Evolutionary conservation across 352 stramenopile species (phyloP).

Genomic region (Phytophthora niederhauseri): DNA sequence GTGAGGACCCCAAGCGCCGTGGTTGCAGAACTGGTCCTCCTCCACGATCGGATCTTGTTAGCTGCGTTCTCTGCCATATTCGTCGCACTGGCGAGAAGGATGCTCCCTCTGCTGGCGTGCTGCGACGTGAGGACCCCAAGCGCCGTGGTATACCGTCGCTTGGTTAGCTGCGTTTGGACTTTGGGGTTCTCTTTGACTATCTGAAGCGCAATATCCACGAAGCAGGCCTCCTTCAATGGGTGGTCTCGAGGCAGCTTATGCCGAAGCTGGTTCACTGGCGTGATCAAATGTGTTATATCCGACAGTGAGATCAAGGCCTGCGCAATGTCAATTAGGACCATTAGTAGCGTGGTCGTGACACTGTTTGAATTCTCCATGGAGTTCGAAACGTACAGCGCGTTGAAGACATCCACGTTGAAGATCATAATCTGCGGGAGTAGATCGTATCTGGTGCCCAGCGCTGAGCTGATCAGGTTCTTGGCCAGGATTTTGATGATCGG

Average conservation of each 20-base stretch:
- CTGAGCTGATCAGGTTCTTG: not conserved
- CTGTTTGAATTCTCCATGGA: slow-evolving; percentile 1
- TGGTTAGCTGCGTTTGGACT: not conserved
- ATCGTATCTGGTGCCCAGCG: not conserved
- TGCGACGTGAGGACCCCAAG: not conserved
- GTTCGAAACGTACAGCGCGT: not conserved
- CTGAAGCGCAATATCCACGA: not conserved
- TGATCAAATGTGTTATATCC: not conserved
- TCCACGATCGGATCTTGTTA: not conserved
- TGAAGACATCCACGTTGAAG: slow-evolving; percentile 1
- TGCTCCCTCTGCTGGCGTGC: not conserved
- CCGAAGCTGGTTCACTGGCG: not conserved
- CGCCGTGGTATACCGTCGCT: not conserved
- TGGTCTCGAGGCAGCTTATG: not conserved
- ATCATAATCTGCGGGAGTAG: slow-evolving; percentile 3
- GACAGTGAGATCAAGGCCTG: not conserved
- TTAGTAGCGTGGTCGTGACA: not conserved
- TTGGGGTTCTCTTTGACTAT: not conserved
- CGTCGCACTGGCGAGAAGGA: not conserved
- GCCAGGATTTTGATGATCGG: slow-evolving; percentile 1
- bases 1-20: not conserved
- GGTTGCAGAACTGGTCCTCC: not conserved
- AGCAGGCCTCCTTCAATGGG: not conserved
- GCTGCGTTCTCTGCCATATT: not conserved
- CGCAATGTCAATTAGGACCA: not conserved